Percentiles rank a stretch among this genome's conserved stretches.
phyloP scores from a whole-genome alignment of 1,284 basidiomycete genomes.

The Stygiomarasmius scandens region DNA sequence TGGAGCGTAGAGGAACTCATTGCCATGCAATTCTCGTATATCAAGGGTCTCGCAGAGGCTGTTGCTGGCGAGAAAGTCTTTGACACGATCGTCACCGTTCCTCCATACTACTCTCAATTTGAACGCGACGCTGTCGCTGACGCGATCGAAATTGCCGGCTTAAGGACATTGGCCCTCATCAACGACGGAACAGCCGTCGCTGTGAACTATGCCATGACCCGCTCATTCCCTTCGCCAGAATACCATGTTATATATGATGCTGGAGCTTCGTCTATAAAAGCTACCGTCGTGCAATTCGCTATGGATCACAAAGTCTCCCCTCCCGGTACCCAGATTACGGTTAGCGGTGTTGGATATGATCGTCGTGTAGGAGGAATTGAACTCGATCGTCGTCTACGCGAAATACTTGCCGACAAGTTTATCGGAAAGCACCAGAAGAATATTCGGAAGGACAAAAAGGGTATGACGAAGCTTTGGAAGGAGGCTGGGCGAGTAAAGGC shows the following conservation, averaged over 20 bases:
- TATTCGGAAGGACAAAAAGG: constrained; percentile 75
- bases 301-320: constrained; percentile 60
- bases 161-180: constrained; percentile 83
- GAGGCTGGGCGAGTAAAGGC: constrained; percentile 92
- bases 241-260: constrained; percentile 94
- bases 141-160: constrained; percentile 87
- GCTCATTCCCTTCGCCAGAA: constrained; percentile 81
- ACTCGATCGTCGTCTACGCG: constrained; percentile 83
- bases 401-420: constrained; percentile 81
- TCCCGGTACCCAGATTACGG: constrained; percentile 72
- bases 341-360: constrained; percentile 83
- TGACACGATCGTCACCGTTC: constrained; percentile 86
- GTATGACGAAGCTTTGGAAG: constrained; percentile 92
- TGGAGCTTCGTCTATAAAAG: constrained; percentile 86
- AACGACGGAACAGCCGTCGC: constrained; percentile 94
- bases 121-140: constrained; percentile 90
- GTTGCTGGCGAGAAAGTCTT: constrained; percentile 76
- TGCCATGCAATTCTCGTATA: constrained; percentile 92
- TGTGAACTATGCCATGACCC: constrained; percentile 96
- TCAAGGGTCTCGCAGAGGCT: constrained; percentile 85
- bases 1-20: constrained; percentile 91
- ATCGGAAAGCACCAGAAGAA: constrained; percentile 67
- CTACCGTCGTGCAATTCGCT: constrained; percentile 84
- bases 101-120: constrained; percentile 84
- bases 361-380: constrained; percentile 79